Percentiles rank a stretch among this genome's conserved stretches.
Conservation (phyloP, 129 eudicot species). For the Tanacetum coccineum region DNA sequence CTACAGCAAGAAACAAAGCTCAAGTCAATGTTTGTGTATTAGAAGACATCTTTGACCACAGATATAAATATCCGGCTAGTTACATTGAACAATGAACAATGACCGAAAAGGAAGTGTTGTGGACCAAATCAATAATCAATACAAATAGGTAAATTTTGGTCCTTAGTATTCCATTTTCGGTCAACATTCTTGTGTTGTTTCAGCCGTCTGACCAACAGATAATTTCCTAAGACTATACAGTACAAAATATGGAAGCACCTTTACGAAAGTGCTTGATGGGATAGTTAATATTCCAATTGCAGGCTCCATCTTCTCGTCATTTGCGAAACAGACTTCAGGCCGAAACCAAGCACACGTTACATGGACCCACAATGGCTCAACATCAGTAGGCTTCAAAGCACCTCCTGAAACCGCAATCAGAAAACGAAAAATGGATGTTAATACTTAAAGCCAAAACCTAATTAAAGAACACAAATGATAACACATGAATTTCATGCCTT, state of each 20-base stretch:
- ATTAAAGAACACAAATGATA: background rate
- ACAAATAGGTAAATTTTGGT: background rate
- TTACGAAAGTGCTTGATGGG: slow-evolving; percentile 86
- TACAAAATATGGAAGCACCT: slow-evolving; percentile 41
- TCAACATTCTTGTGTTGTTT: background rate
- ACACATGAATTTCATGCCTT: slow-evolving; percentile 50
- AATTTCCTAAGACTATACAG: background rate
- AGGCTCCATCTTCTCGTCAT: slow-evolving; percentile 96
- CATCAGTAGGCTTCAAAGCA: slow-evolving; percentile 90
- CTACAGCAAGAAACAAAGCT: slow-evolving; percentile 35
- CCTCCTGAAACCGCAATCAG: slow-evolving; percentile 56
- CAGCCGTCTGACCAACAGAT: background rate
- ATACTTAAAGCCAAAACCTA: background rate
- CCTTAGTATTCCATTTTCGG: background rate
- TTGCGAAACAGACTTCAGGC: slow-evolving; percentile 91
- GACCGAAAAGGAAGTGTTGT: background rate
- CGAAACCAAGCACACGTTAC: slow-evolving; percentile 99
- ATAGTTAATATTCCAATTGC: slow-evolving; percentile 93
- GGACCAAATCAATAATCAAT: slow-evolving; percentile 35
- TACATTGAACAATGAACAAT: background rate
- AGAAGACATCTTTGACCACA: too few relatives aligned
- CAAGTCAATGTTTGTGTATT: slow-evolving; percentile 4
- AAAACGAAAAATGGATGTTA: background rate
- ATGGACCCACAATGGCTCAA: slow-evolving; percentile 92
- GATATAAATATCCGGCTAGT: background rate